Conservation (phyloP, 345 rosid species). For the Eucalyptus decipiens region DNA sequence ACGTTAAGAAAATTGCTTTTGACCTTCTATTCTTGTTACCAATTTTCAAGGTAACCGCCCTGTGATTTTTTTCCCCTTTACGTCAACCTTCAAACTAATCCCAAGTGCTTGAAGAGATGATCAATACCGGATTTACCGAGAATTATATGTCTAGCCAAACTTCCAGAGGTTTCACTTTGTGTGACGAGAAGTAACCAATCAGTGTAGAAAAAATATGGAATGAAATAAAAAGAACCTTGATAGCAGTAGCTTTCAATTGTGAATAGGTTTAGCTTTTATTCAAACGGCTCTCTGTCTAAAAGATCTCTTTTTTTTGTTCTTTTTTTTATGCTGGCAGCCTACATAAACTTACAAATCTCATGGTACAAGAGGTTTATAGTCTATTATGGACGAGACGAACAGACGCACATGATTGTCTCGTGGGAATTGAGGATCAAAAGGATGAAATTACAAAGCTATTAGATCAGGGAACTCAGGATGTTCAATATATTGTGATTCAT, state of each 20-base stretch:
- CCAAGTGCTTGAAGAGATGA: no score
- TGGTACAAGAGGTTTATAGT: background rate
- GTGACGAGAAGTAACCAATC: no score
- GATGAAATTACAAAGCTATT: background rate
- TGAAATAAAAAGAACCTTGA: background rate
- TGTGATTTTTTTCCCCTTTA: no score
- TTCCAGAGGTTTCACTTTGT: no score
- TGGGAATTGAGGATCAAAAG: background rate
- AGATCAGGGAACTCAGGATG: background rate
- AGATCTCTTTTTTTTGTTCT: no score
- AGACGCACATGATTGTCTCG: background rate
- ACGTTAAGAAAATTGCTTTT: no score
- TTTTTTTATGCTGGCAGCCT: background rate
- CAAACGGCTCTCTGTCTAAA: background rate
- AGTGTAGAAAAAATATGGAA: no score
- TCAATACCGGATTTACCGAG: no score
- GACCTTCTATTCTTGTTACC: no score
- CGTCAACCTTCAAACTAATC: no score
- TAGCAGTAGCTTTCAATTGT: background rate
- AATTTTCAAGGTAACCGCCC: no score
- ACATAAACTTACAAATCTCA: background rate
- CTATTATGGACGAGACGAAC: background rate
- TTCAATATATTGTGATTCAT: background rate
- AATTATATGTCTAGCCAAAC: no score
- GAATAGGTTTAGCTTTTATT: background rate